Base-by-base conservation (phyloP, 331 rosid genomes). In the Pyracantha coccinea region DNA sequence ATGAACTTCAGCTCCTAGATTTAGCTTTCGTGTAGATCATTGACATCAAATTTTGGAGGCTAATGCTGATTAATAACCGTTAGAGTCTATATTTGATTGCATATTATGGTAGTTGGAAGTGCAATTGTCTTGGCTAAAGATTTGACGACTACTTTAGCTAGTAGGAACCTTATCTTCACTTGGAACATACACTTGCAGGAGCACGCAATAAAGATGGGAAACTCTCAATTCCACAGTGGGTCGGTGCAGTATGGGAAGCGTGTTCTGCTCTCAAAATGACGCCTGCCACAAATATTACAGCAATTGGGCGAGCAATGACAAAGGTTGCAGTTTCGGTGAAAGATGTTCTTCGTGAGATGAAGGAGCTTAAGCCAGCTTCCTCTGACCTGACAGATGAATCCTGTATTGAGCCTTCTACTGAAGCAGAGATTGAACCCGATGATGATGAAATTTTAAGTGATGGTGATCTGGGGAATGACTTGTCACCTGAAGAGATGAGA, bases 291-390 rank as follows among this genome's bases (percentile, higher is more conserved):
- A 95, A 95, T 82, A 66, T 92, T 69, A 86, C 86, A 9, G 97
- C 97, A 16, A 85, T 95, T 71, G 97, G 99, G 71, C 84, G 96
- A 71, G 91, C 84, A 69, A 83, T 92, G 86, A 89, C 96, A 4
- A 90, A 82, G 79, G 88, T 92, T 75, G 97, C 97, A 2, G 93
- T 92, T 74, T 84, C 97, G 11, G 81, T 92, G 70, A 95, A 92
- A 79, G 99, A 92, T 8, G 99, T 95, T 81, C 90, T 95, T 64
- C 96, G 97, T 2, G 99, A 95, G 82, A 83, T 95, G 93, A 95
- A 86, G 77, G 99, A 95, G 85, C 86, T 95, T 73, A 95, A 88
- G 83, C 89, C 92, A 6, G 84, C 8, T 24, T 79, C 92, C 35
- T 74, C 85, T 8, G 83, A 83, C 64, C 52, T 58, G 16, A 75